phyloP scores from a whole-genome alignment of 768 basidiomycete genomes.

The Coprinellus aureogranulatus region DNA sequence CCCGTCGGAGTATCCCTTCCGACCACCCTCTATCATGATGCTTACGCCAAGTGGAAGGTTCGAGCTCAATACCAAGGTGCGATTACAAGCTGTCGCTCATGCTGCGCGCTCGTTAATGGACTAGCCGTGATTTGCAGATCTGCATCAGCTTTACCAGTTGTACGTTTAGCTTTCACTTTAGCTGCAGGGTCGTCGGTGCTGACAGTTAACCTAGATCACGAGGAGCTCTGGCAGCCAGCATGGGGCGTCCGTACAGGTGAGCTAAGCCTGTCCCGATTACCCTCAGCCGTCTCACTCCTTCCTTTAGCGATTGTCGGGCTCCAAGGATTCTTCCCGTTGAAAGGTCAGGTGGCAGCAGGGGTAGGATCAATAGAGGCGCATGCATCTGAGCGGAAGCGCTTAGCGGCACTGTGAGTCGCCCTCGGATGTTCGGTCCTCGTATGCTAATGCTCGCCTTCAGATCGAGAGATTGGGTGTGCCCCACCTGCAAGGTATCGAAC shows the following conservation, averaged over 20 bases:
- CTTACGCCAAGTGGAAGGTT: conserved; percentile 97
- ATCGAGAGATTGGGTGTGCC: conserved; percentile 79
- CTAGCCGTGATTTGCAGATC: conserved; percentile 46
- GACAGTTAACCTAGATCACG: conserved; percentile 62
- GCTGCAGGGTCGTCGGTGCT: conserved; percentile 6
- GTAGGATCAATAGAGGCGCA: conserved; percentile 87
- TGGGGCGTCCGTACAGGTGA: conserved; percentile 95
- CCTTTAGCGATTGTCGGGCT: conserved; percentile 76
- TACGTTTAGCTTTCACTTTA: conserved; percentile 23
- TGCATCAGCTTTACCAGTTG: conserved; percentile 93
- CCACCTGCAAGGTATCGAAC: conserved; percentile 69
- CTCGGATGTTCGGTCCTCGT: neutral
- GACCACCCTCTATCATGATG: conserved; percentile 93
- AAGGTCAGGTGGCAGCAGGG: conserved; percentile 82
- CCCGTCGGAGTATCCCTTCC: conserved; percentile 94
- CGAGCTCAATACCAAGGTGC: conserved; percentile 91
- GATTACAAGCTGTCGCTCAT: conserved; percentile 14
- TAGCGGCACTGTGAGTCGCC: conserved; percentile 66
- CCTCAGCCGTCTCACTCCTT: neutral
- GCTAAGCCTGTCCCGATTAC: conserved; percentile 10
- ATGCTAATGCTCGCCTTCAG: conserved; percentile 33
- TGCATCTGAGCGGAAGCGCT: conserved; percentile 67
- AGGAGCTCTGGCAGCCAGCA: conserved; percentile 96
- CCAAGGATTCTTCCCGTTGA: conserved; percentile 86
- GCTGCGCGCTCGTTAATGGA: neutral